Conservation (phyloP, 225 moss, liverwort and hornwort species). For the Takakia lepidozioides region DNA sequence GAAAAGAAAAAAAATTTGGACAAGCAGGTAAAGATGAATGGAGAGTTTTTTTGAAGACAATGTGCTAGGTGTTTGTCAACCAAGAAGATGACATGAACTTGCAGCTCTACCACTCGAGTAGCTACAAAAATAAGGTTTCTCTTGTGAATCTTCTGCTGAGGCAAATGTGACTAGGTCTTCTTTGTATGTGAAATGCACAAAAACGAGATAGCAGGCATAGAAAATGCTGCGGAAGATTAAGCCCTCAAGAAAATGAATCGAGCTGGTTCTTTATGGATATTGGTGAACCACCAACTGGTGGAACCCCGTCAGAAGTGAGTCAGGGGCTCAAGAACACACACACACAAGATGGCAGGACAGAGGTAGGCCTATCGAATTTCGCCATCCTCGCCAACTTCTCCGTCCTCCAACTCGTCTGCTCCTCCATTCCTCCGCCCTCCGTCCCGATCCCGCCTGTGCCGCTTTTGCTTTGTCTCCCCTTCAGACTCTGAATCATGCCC, state of each 20-base stretch:
- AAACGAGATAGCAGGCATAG: constrained; percentile 16
- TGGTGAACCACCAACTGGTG: constrained; percentile 66
- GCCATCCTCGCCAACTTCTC: constrained; percentile 99
- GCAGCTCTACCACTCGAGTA: too few relatives aligned
- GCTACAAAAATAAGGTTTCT: too few relatives aligned
- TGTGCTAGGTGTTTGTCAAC: too few relatives aligned
- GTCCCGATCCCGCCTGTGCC: constrained; percentile 93
- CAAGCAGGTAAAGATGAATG: too few relatives aligned
- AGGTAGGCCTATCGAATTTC: constrained; percentile 91
- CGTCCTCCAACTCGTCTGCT: constrained; percentile 99
- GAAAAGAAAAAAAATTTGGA: too few relatives aligned
- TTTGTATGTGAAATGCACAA: constrained; percentile 9
- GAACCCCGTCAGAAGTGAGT: constrained; percentile 63
- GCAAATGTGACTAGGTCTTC: constrained; percentile 19
- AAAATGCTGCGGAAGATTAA: constrained; percentile 21
- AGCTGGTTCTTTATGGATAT: constrained; percentile 59
- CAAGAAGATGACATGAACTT: too few relatives aligned
- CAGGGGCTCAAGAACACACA: constrained; percentile 84
- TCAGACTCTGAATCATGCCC: constrained; percentile 91
- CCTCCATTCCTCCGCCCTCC: constrained; percentile 94
- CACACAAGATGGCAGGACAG: constrained; percentile 52
- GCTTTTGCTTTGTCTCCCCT: constrained; percentile 82
- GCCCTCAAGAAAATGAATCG: constrained; percentile 20
- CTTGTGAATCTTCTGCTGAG: constrained; percentile 14
- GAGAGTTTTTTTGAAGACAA: too few relatives aligned